These are phyloP conservation scores for Yarrowia deformans DNA, from an alignment of 805 yeast species.

Conservation along the genomic window DNA sequence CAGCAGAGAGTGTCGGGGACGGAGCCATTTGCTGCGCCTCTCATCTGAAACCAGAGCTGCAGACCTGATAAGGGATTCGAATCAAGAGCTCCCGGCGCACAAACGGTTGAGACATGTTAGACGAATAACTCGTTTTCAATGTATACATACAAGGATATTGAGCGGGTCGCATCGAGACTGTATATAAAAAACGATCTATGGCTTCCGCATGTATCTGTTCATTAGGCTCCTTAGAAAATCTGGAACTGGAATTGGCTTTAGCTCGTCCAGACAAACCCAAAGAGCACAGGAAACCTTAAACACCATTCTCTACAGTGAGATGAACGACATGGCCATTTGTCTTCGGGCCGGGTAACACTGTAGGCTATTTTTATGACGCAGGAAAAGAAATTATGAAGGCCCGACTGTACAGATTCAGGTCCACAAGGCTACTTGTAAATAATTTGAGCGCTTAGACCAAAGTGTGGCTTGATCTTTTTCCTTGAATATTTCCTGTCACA, in stretches of 20 bases:
- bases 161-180: background rate
- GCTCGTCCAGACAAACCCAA: conserved; percentile 3
- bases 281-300: background rate
- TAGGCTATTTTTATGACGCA: conserved; percentile 26
- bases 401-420: conserved; percentile 13
- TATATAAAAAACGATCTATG: conserved; percentile 4
- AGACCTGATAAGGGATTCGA: background rate
- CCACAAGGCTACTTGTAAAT: background rate
- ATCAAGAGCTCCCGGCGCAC: background rate
- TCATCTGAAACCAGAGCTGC: conserved; percentile 21
- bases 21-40: conserved; percentile 24
- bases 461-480: too few species aligned
- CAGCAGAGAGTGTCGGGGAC: background rate
- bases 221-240: background rate
- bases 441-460: background rate
- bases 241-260: conserved; percentile 5
- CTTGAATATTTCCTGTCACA: background rate
- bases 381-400: conserved; percentile 15
- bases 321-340: conserved; percentile 10
- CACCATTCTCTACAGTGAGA: conserved; percentile 1
- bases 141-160: background rate
- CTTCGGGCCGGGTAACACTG: conserved; percentile 16
- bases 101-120: background rate
- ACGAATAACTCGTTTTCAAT: background rate
- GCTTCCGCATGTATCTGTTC: background rate